Percentiles rank a stretch among this genome's conserved stretches.
phyloP scores from a whole-genome alignment of 1,284 basidiomycete species.

The Meripilus lineatus region DNA sequence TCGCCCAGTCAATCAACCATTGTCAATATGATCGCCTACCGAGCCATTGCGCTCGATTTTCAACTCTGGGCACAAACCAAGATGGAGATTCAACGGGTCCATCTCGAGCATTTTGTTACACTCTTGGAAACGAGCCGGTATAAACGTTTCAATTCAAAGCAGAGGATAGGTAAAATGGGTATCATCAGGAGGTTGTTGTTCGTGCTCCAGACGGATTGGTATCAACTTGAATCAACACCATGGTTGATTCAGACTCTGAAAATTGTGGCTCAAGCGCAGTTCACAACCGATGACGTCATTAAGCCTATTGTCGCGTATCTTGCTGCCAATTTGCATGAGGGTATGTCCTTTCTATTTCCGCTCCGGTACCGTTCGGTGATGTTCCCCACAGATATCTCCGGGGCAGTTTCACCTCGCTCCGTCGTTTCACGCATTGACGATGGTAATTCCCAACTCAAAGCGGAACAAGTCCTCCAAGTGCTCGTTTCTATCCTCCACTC shows the following conservation, averaged over 20 bases:
- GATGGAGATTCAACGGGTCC: conserved; percentile 66
- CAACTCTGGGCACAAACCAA: conserved; percentile 81
- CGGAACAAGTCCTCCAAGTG: conserved; percentile 55
- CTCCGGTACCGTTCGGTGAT: background rate
- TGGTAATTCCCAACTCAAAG: conserved; percentile 45
- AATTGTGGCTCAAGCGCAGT: conserved; percentile 53
- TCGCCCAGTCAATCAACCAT: conserved; percentile 68
- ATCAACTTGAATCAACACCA: conserved; percentile 48
- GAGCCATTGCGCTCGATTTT: conserved; percentile 83
- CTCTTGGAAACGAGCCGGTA: conserved; percentile 71
- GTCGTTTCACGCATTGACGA: conserved; percentile 49
- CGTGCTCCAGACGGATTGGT: conserved; percentile 76
- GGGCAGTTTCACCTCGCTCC: conserved; percentile 48
- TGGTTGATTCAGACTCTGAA: conserved; percentile 58
- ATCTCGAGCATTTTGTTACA: conserved; percentile 77
- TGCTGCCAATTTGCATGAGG: conserved; percentile 75
- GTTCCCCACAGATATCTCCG: conserved; percentile 21
- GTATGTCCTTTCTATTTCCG: conserved; percentile 33
- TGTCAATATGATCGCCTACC: conserved; percentile 79
- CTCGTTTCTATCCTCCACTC: conserved; percentile 53
- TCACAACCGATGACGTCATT: conserved; percentile 68
- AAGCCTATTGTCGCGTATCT: conserved; percentile 85
- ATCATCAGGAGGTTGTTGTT: conserved; percentile 78
- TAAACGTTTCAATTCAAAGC: conserved; percentile 67
- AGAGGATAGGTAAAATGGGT: conserved; percentile 64